Evolutionary conservation across 108 stramenopile species (phyloP).

Genomic region (Discostella stelligeroides): DNA sequence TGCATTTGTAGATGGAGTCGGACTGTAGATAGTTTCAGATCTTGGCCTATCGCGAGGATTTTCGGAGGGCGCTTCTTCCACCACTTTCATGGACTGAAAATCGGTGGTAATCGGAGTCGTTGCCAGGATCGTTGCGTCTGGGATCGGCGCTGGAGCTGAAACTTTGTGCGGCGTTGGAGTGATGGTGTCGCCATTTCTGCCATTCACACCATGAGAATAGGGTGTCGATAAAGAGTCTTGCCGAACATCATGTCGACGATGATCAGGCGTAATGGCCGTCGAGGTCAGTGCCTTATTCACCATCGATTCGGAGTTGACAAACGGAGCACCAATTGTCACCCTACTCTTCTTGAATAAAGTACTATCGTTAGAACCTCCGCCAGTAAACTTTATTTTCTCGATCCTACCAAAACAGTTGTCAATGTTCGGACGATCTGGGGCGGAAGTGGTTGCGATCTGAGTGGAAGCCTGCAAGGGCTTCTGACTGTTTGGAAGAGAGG

Average conservation of each 20-base stretch:
- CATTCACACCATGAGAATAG: not conserved
- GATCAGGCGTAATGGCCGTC: constrained; percentile 29
- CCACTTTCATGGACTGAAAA: not conserved
- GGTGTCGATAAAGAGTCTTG: not conserved
- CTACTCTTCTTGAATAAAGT: too few species aligned
- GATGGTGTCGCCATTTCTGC: not conserved
- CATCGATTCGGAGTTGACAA: constrained; percentile 2
- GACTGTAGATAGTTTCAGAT: constrained; percentile 23
- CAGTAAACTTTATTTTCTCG: too few species aligned
- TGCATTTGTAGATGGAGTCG: constrained; percentile 8
- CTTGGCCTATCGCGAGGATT: not conserved
- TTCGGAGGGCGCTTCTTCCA: not conserved
- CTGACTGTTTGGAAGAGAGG: too few species aligned
- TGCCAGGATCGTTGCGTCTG: not conserved
- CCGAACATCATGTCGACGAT: constrained; percentile 13
- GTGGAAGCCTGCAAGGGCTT: too few species aligned
- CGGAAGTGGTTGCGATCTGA: too few species aligned
- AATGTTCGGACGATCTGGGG: too few species aligned
- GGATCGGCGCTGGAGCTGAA: not conserved
- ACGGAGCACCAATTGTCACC: not conserved
- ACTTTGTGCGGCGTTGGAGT: constrained; percentile 5
- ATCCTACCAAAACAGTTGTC: too few species aligned
- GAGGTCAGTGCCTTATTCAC: constrained; percentile 1
- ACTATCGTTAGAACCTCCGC: too few species aligned
- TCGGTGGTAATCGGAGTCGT: constrained; percentile 8